Conservation (phyloP, 257 asterid genomes). For the Ehretia macrophylla region DNA sequence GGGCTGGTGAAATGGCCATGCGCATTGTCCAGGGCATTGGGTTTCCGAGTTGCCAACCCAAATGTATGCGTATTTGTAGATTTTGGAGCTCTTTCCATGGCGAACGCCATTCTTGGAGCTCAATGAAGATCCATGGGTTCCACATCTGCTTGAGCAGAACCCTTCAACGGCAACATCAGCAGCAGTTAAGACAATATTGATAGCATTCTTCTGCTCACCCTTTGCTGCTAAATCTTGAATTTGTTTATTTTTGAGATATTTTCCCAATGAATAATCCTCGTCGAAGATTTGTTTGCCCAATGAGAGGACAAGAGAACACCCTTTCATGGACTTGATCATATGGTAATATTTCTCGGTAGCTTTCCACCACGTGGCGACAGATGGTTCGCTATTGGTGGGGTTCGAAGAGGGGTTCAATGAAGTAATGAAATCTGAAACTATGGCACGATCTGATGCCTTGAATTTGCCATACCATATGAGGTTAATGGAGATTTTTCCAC, state of each 20-base stretch:
- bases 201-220: conserved; percentile 41
- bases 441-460: conserved; percentile 29
- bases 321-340: conserved; percentile 27
- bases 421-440: conserved; percentile 31
- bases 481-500: conserved; percentile 32
- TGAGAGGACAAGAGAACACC: conserved; percentile 18
- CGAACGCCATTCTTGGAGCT: conserved; percentile 18
- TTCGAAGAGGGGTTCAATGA: conserved; percentile 24
- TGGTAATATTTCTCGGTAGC: conserved; percentile 34
- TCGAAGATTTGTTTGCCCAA: conserved; percentile 31
- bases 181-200: conserved; percentile 47
- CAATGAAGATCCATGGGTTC: conserved; percentile 43
- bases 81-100: conserved; percentile 23
- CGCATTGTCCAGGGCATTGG: conserved; percentile 53
- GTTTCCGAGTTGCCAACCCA: conserved; percentile 59
- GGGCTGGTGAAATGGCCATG: conserved; percentile 68
- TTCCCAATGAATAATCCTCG: conserved; percentile 41
- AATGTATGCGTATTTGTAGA: conserved; percentile 43
- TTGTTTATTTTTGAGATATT: conserved; percentile 30
- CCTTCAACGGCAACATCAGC: conserved; percentile 45
- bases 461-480: conserved; percentile 44
- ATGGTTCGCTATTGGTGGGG: conserved; percentile 24
- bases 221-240: conserved; percentile 34
- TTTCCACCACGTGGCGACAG: conserved; percentile 47
- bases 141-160: conserved; percentile 52